Percentiles rank a stretch among this genome's conserved stretches.
Conservation (phyloP, 208 protist genomes). For the Crithidia fasciculata region DNA sequence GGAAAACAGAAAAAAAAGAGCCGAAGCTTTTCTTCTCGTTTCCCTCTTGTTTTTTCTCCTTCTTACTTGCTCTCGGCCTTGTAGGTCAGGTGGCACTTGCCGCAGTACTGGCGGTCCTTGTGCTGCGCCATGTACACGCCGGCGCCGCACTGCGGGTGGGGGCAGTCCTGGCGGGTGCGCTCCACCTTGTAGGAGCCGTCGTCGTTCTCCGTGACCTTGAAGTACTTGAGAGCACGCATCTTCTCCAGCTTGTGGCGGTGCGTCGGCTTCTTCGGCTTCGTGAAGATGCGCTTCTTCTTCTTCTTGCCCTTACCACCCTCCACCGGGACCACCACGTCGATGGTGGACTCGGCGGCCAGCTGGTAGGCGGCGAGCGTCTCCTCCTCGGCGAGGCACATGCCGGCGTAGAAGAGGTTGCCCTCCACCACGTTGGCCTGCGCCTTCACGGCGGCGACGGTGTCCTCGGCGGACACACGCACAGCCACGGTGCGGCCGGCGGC, state of each 20-base stretch:
- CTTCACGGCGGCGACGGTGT: constrained; percentile 88
- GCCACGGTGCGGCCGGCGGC: constrained; percentile 88
- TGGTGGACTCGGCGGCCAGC: constrained; percentile 86
- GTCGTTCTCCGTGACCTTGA: constrained; percentile 97
- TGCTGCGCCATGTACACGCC: constrained; percentile 99
- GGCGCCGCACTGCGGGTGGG: constrained; percentile 94
- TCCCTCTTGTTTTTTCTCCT: too few relatives aligned
- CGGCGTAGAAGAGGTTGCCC: constrained; percentile 90
- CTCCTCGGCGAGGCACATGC: constrained; percentile 85
- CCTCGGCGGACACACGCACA: constrained; percentile 82
- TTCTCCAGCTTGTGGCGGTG: constrained; percentile 99
- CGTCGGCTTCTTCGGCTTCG: constrained; percentile 99
- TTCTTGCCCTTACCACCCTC: constrained; percentile 97
- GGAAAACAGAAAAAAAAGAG: too few relatives aligned
- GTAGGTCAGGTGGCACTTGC: constrained; percentile 99
- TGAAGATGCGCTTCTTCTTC: constrained; percentile 99
- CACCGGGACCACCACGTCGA: constrained; percentile 89
- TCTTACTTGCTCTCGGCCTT: constrained; percentile 67
- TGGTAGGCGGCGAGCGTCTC: constrained; percentile 71
- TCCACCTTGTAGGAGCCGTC: constrained; percentile 97
- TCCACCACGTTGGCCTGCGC: constrained; percentile 71
- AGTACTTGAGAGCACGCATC: constrained; percentile 99
- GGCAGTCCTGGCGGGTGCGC: constrained; percentile 96
- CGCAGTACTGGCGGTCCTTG: constrained; percentile 99
- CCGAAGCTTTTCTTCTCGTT: too few relatives aligned